Conservation (phyloP, 148 eudicot species). For the Simmondsia chinensis region DNA sequence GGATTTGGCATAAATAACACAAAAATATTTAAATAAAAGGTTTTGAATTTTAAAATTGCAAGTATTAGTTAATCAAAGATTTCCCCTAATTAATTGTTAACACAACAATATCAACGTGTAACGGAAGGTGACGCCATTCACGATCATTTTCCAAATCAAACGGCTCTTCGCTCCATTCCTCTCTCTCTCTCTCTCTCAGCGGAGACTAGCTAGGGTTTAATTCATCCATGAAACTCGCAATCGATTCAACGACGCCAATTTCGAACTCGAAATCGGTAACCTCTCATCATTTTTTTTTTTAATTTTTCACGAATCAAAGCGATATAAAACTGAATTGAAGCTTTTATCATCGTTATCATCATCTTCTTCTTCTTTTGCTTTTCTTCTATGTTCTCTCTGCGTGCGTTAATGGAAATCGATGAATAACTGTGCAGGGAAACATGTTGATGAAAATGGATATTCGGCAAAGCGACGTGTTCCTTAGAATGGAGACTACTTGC, state of each 20-base stretch:
- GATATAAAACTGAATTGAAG: too few relatives aligned
- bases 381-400: not conserved
- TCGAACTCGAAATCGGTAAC: not conserved
- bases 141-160: not conserved
- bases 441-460: slow-evolving; percentile 9
- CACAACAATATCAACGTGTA: too few relatives aligned
- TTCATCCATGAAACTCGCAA: not conserved
- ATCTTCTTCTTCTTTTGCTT: not conserved
- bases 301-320: too few relatives aligned
- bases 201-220: not conserved
- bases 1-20: too few relatives aligned
- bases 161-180: slow-evolving; percentile 7
- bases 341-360: too few relatives aligned
- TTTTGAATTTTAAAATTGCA: too few relatives aligned
- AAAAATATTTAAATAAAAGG: too few relatives aligned
- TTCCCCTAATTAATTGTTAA: too few relatives aligned
- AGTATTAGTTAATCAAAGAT: too few relatives aligned
- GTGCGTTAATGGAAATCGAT: too few relatives aligned
- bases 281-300: too few relatives aligned
- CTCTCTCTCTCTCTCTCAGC: slow-evolving; percentile 8
- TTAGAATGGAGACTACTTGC: slow-evolving; percentile 51
- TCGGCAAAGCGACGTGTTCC: slow-evolving; percentile 20
- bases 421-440: not conserved
- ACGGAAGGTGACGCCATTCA: slow-evolving; percentile 13
- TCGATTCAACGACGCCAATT: slow-evolving; percentile 5